Conservation (phyloP, 2,329 filamentous ascomycete species). For the Pezicula carpinea region DNA sequence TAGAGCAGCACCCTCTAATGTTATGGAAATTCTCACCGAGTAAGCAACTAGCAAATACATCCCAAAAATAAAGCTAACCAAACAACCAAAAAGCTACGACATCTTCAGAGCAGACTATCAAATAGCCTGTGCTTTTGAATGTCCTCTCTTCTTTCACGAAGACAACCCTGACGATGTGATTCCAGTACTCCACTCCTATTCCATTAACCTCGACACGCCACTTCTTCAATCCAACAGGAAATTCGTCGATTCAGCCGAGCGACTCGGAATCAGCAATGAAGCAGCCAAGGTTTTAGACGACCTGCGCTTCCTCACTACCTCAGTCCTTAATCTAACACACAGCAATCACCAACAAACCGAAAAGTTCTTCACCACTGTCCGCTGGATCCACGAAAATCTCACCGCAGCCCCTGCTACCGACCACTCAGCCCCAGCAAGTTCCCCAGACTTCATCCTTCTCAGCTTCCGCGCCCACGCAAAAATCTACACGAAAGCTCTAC, state of each 20-base stretch:
- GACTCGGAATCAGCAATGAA: conserved; percentile 11
- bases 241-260: conserved; percentile 13
- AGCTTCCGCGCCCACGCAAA: conserved; percentile 21
- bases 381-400: conserved; percentile 20
- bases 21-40: conserved; percentile 21
- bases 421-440: too few relatives aligned
- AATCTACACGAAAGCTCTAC: conserved; percentile 25
- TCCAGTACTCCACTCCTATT: conserved; percentile 14
- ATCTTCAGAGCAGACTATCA: conserved; percentile 26
- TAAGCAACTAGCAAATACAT: too few relatives aligned
- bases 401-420: background rate
- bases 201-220: conserved; percentile 20
- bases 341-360: background rate
- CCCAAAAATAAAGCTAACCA: too few relatives aligned
- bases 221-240: conserved; percentile 16
- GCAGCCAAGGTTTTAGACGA: conserved; percentile 26
- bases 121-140: conserved; percentile 27
- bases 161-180: conserved; percentile 8
- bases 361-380: conserved; percentile 20
- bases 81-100: conserved; percentile 2
- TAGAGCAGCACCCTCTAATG: background rate
- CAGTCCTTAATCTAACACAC: conserved; percentile 9
- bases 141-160: conserved; percentile 23
- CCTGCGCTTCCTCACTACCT: conserved; percentile 24
- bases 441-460: conserved; percentile 17